These are phyloP conservation scores for Fusarium sarcochroum DNA, from an alignment of 2,329 filamentous ascomycete species.

Conservation along the genomic window DNA sequence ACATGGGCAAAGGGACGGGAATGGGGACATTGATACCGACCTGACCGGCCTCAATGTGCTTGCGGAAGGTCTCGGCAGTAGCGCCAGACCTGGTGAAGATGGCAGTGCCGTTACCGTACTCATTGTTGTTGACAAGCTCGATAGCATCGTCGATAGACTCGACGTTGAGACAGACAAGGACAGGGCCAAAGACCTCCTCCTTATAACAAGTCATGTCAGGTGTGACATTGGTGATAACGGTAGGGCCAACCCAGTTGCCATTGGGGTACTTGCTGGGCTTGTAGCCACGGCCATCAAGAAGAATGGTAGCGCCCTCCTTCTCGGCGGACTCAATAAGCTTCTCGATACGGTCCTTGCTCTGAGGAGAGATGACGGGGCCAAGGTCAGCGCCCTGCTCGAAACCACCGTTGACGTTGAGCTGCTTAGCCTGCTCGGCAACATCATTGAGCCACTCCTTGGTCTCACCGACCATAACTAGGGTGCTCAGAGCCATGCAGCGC, in stretches of 20 bases:
- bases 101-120: conserved; percentile 88
- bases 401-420: conserved; percentile 81
- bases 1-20: conserved; percentile 78
- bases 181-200: conserved; percentile 89
- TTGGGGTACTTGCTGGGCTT: conserved; percentile 84
- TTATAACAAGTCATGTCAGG: conserved; percentile 86
- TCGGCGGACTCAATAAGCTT: conserved; percentile 81
- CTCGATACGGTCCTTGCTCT: conserved; percentile 85
- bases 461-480: conserved; percentile 86
- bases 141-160: conserved; percentile 85
- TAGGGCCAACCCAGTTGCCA: conserved; percentile 88
- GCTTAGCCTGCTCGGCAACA: conserved; percentile 81
- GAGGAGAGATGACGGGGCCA: conserved; percentile 84
- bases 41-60: conserved; percentile 86
- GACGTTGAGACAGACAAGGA: conserved; percentile 84
- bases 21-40: conserved; percentile 90
- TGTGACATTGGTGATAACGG: conserved; percentile 85
- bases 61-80: conserved; percentile 83
- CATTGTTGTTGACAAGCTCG: conserved; percentile 85
- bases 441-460: conserved; percentile 87
- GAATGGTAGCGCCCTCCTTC: conserved; percentile 83
- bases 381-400: conserved; percentile 86
- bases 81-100: conserved; percentile 86
- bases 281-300: conserved; percentile 84
- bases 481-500: conserved; percentile 89